A percentile compares a stretch with the other conserved stretches of the same genome.
Evolutionary conservation across 1,139 yeast genomes (phyloP).

Genomic region (Saccharomyces hybrid): DNA sequence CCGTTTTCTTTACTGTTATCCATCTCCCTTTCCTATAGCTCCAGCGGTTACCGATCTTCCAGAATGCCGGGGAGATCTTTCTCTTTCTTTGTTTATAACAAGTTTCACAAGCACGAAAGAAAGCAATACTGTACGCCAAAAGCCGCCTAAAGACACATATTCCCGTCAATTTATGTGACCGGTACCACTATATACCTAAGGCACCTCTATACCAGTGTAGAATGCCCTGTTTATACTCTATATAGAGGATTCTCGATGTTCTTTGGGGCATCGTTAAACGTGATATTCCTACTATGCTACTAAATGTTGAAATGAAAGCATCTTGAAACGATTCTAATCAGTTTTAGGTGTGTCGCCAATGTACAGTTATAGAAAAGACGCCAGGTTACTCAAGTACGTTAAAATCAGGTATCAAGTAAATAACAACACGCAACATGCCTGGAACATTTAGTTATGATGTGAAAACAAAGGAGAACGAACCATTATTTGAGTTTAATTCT

Average conservation of each 20-base stretch:
- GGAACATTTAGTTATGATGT: constrained; percentile 42
- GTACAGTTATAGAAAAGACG: background rate
- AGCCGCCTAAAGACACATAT: no score
- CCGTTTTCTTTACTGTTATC: background rate
- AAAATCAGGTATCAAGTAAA: background rate
- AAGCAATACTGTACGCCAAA: background rate
- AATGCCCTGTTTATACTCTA: background rate
- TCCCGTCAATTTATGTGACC: background rate
- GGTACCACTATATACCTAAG: background rate
- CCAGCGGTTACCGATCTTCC: background rate
- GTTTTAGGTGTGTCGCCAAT: background rate
- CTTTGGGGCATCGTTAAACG: background rate
- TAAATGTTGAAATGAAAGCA: background rate
- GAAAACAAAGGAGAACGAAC: constrained; percentile 51
- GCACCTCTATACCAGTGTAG: background rate
- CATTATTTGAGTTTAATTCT: constrained; percentile 40
- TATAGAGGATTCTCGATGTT: background rate
- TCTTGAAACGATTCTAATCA: background rate
- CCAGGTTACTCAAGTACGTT: background rate
- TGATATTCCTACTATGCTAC: background rate
- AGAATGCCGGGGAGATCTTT: background rate
- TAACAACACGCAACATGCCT: constrained; percentile 5
- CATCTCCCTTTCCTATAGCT: background rate
- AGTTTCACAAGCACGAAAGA: background rate
- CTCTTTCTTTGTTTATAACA: background rate